A percentile compares a stretch with the other conserved stretches of the same genome.
Conservation (phyloP, 2,329 filamentous ascomycete genomes). For the Ceratocystiopsis brevicomis region DNA sequence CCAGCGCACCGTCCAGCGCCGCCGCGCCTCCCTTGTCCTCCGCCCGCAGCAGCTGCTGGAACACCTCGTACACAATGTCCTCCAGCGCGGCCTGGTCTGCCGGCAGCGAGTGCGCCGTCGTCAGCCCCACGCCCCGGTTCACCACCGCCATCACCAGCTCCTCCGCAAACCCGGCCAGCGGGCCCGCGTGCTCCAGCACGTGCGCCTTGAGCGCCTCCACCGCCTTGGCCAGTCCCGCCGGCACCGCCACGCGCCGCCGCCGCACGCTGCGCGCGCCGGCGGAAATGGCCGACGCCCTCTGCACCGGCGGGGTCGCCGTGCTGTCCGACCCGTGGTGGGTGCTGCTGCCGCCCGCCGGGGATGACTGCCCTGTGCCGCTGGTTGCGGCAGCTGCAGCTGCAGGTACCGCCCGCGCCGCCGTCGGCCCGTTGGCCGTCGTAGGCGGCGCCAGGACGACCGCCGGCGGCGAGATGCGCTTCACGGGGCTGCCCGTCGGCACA, state of each 20-base stretch:
- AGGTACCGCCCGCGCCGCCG: too few relatives aligned
- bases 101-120: conserved; percentile 18
- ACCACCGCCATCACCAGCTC: conserved; percentile 33
- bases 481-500: too few relatives aligned
- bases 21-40: background rate
- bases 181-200: conserved; percentile 24
- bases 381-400: too few relatives aligned
- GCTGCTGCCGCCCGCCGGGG: too few relatives aligned
- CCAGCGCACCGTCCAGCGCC: conserved; percentile 20
- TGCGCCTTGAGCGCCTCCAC: conserved; percentile 28
- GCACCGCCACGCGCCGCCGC: conserved; percentile 18
- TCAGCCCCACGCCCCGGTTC: conserved; percentile 30
- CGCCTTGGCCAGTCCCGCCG: conserved; percentile 23
- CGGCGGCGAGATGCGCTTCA: too few relatives aligned
- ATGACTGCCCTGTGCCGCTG: too few relatives aligned
- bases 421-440: too few relatives aligned
- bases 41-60: conserved; percentile 7
- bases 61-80: conserved; percentile 27
- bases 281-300: too few relatives aligned
- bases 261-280: background rate
- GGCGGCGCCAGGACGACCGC: too few relatives aligned
- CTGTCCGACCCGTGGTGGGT: too few relatives aligned
- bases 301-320: too few relatives aligned
- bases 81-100: conserved; percentile 24
- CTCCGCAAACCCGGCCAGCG: conserved; percentile 21